phyloP scores from a whole-genome alignment of 2,329 filamentous ascomycete species.

The Sclerotinia trifoliorum region DNA sequence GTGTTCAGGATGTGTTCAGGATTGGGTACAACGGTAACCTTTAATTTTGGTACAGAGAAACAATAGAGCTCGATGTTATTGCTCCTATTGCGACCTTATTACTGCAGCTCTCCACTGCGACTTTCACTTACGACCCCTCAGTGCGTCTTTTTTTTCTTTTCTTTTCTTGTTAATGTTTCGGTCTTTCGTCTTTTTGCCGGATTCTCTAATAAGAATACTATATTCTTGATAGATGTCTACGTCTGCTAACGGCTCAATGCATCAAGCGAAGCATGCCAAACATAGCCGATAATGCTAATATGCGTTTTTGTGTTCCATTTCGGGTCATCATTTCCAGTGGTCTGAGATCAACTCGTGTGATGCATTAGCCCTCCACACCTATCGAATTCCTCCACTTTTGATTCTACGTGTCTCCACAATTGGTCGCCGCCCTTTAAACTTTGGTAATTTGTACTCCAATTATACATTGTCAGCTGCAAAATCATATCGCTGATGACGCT shows the following conservation, averaged over 20 bases:
- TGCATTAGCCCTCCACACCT: conserved; percentile 40
- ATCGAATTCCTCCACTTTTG: conserved; percentile 38
- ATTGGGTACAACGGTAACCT: conserved; percentile 3
- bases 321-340: conserved; percentile 38
- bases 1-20: neutral
- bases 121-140: neutral
- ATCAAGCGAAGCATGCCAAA: conserved; percentile 30
- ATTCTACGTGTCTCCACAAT: conserved; percentile 37
- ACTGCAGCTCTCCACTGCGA: neutral
- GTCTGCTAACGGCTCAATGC: conserved; percentile 36
- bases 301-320: conserved; percentile 37
- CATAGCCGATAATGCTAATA: conserved; percentile 24
- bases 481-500: conserved; percentile 27
- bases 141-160: conserved; percentile 1
- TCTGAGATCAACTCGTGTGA: conserved; percentile 29
- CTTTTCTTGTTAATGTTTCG: neutral
- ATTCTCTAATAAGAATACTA: neutral
- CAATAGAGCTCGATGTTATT: neutral
- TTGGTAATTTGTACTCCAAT: conserved; percentile 32
- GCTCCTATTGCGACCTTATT: neutral
- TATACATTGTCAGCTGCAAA: conserved; percentile 29
- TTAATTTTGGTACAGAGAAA: neutral
- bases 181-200: conserved; percentile 8
- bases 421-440: conserved; percentile 25
- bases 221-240: conserved; percentile 21